Base-by-base conservation (phyloP, 1,284 basidiomycete species). In the Sporisorium iseilematis-ciliati region DNA sequence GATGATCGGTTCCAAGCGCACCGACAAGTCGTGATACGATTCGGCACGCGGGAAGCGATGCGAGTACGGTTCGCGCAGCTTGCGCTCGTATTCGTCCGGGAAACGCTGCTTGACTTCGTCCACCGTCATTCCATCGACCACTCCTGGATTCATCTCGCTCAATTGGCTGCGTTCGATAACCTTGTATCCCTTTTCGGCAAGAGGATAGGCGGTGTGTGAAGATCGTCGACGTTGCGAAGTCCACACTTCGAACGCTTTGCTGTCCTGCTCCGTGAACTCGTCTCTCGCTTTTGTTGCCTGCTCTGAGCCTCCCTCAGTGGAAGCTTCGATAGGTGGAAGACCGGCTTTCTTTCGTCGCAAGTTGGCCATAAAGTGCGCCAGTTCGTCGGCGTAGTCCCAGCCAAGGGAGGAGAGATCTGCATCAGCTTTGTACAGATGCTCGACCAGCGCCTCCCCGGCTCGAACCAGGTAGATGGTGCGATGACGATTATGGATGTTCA, bases 371-470 rank as follows among this genome's bases (percentile, higher is more conserved):
- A 78, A 85, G 53, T 76, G 84, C 69, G 79, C 75, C 33, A 87
- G 74, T 46, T 84, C 89, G 80, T 94, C 92, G 0, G 95, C 91
- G 78, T 99, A 99, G 69, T 97, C 94, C 92, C 93, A 94, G 6
- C 96, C 96, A 0, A 92, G 91, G 2, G 93, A 92, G 0, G 94
- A 97, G 8, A 99, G 89, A 83, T 98, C 97, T 0, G 96, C 95
- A 84, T 99, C 96, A 31, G 96, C 95, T 87, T 97, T 97, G 88
- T 96, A 99, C 4, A 95, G 97, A 85, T 99, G 97, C 84, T 99
- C 97, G 75, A 98, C 95, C 63, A 97, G 89, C 31, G 83, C 82
- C 57, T 85, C 82, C 23, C 83, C 83, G 1, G 83, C 80, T 7
- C 84, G 73, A 10, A 82, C 85, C 55, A 86, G 72, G 54, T 86